Evolutionary conservation across 352 stramenopile genomes (phyloP), one percentile per base, ranked within the genome.

Genomic region (Globisporangium orthogonon): DNA sequence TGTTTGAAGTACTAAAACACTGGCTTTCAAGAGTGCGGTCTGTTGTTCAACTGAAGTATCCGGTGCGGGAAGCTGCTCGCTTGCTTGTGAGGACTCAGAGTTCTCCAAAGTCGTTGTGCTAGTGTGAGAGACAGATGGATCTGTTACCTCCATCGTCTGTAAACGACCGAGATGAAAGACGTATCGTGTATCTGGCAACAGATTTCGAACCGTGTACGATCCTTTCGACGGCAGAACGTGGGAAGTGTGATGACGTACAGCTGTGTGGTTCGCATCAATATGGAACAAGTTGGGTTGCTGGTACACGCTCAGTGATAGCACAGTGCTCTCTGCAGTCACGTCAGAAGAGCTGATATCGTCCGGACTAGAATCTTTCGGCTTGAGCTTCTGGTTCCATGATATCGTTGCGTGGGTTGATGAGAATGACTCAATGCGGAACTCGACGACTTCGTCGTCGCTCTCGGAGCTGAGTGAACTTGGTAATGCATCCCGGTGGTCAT

Each of bases 171-270:
- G 51, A 15, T 61, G 66, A 46, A 86, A 33, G 17, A 46, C 18
- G 37, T 88, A 86, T 17, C 58, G 60, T 7, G 73, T 87, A 51
- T 87, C 74, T 7, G 75, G 63, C 7, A 63, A 35, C 23, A 88
- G 63, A 18, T 80, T 70, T 14, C 63, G 65, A 28, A 83, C 58
- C 3, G 61, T 78, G 40, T 52, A 78, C 7, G 70, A 61, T 9
- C 73, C 73, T 66, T 73, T 74, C 3, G 61, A 68, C 7, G 69
- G 65, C 7, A 75, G 15, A 1, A 66, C 60, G 57, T 66, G 69
- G 23, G 63, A 18, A 14, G 43, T 23, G 9, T 33, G 49, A 28
- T 50, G 23, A 28, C 2, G 14, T 28, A 10, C 17, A n/a, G 37
- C 5, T 4, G 14, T 43, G 17, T 7, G 18, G 7, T 29, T 5